Percentiles rank a stretch among this genome's conserved stretches.
These are phyloP conservation scores for Solanum rostratum DNA, from an alignment of 257 asterid genomes.

Conservation along the genomic window DNA sequence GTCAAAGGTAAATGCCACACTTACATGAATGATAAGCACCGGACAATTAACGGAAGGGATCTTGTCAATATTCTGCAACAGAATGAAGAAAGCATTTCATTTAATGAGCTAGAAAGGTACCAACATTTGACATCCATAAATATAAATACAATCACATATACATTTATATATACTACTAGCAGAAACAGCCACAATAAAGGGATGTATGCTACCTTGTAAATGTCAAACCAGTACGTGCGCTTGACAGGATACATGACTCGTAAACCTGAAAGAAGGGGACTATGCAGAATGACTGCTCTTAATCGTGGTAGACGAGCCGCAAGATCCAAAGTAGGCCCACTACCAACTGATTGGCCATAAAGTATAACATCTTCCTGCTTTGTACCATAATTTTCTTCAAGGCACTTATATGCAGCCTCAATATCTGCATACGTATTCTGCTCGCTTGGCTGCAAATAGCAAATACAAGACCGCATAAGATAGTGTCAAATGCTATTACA, in stretches of 20 bases:
- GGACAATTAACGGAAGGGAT: slow-evolving; percentile 30
- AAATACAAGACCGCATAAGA: slow-evolving; percentile 1
- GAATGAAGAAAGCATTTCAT: background rate
- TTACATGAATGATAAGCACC: slow-evolving; percentile 73
- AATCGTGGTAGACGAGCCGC: slow-evolving; percentile 27
- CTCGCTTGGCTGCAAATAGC: slow-evolving; percentile 28
- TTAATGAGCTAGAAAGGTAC: background rate
- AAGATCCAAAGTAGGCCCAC: slow-evolving; percentile 37
- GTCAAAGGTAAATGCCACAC: slow-evolving; percentile 1
- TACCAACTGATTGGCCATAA: slow-evolving; percentile 41
- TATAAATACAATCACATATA: background rate
- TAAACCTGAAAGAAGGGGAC: slow-evolving; percentile 37
- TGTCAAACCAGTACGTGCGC: slow-evolving; percentile 38
- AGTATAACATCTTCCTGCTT: slow-evolving; percentile 36
- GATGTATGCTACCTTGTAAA: slow-evolving; percentile 22
- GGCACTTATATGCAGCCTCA: slow-evolving; percentile 37
- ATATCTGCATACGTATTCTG: slow-evolving; percentile 38
- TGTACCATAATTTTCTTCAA: slow-evolving; percentile 35
- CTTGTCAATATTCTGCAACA: slow-evolving; percentile 62
- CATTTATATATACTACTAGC: background rate
- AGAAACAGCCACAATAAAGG: background rate
- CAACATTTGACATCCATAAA: background rate
- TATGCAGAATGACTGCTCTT: slow-evolving; percentile 36
- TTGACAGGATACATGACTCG: slow-evolving; percentile 38
- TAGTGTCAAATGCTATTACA: background rate